These are phyloP conservation scores for Solanum peruvianum DNA, from an alignment of 257 asterid genomes.

Conservation along the genomic window DNA sequence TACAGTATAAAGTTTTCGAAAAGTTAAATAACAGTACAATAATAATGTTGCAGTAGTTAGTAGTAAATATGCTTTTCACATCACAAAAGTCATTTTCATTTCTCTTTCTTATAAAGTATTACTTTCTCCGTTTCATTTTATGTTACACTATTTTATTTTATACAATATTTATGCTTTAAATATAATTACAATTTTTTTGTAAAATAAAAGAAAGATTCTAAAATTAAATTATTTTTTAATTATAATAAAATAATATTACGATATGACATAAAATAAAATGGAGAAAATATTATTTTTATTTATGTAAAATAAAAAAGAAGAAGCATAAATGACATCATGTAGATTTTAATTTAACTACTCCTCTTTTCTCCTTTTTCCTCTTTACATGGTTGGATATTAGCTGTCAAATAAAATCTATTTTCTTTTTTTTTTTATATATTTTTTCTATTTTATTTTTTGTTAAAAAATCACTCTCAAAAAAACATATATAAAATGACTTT, in stretches of 20 bases:
- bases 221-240: too few relatives aligned
- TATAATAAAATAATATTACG: neutral
- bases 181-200: too few relatives aligned
- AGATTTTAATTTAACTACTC: neutral
- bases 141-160: neutral
- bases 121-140: too few relatives aligned
- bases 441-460: neutral
- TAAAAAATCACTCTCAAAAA: neutral
- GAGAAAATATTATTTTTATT: neutral
- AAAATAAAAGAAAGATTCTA: too few relatives aligned
- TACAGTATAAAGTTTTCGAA: neutral
- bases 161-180: accelerated
- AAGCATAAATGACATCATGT: conserved; percentile 10
- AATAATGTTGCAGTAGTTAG: neutral
- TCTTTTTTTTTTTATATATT: neutral
- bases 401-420: conserved; percentile 16
- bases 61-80: neutral
- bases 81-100: conserved; percentile 11
- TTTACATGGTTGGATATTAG: conserved; percentile 30
- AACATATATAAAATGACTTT: conserved; percentile 2
- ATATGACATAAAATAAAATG: neutral
- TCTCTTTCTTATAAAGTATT: too few relatives aligned
- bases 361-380: neutral
- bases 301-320: neutral
- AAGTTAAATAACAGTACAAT: neutral